These are phyloP conservation scores for Cladosporium sp. DNA, from an alignment of 2,329 filamentous ascomycete species.

Conservation along the genomic window DNA sequence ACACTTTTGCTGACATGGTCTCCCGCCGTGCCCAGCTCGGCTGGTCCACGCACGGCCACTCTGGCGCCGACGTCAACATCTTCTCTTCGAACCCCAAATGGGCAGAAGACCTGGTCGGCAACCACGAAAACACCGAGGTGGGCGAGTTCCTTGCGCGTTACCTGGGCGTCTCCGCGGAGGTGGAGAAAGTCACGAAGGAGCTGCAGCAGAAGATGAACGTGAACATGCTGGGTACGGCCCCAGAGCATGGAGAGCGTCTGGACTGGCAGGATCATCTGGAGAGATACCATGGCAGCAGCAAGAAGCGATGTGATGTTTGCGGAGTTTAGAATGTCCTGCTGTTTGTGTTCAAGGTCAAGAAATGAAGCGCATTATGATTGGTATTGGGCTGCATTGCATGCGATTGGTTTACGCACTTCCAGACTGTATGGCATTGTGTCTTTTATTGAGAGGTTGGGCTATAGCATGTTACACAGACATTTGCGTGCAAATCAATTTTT, in stretches of 20 bases:
- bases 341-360: background rate
- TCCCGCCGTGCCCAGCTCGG: conserved; percentile 85
- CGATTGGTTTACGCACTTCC: background rate
- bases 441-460: too few species aligned
- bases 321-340: conserved; percentile 2
- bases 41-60: conserved; percentile 90
- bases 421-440: too few species aligned
- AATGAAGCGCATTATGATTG: background rate
- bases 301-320: conserved; percentile 27
- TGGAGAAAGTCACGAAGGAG: conserved; percentile 75
- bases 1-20: conserved; percentile 79
- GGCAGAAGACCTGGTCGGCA: conserved; percentile 70
- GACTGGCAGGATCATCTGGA: conserved; percentile 52
- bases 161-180: conserved; percentile 77
- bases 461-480: background rate
- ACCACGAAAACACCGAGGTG: conserved; percentile 93
- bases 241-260: conserved; percentile 44
- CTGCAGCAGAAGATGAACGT: conserved; percentile 60
- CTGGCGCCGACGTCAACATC: conserved; percentile 91
- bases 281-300: conserved; percentile 36
- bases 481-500: background rate
- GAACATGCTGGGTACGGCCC: conserved; percentile 48
- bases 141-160: conserved; percentile 80
- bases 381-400: background rate
- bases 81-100: conserved; percentile 74